Conservation (phyloP, 1,284 basidiomycete species). For the Heterobasidion occidentale region DNA sequence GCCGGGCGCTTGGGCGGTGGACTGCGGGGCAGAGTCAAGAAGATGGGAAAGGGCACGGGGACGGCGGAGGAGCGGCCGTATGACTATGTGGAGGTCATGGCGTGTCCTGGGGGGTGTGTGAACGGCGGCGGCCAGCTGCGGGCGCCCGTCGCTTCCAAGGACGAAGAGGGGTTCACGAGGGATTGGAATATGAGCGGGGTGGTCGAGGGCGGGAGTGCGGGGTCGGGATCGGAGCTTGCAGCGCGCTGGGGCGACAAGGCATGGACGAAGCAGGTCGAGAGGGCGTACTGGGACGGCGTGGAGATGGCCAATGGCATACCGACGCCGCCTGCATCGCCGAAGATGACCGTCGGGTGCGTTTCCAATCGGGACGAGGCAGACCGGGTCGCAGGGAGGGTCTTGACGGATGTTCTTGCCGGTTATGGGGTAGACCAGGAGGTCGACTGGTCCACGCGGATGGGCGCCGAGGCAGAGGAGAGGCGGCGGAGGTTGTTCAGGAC, state of each 20-base stretch:
- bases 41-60: background rate
- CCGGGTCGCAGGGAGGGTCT: constrained; percentile 33
- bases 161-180: constrained; percentile 55
- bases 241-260: constrained; percentile 69
- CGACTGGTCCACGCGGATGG: constrained; percentile 27
- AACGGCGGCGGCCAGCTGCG: constrained; percentile 96
- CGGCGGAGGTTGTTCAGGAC: constrained; percentile 64
- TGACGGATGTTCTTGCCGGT: constrained; percentile 29
- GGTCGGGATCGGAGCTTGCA: constrained; percentile 19
- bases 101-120: constrained; percentile 95
- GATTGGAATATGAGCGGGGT: constrained; percentile 50
- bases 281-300: constrained; percentile 57
- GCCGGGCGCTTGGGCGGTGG: constrained; percentile 40
- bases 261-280: constrained; percentile 75
- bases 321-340: constrained; percentile 43
- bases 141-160: constrained; percentile 31
- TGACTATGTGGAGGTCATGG: constrained; percentile 99
- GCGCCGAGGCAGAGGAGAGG: constrained; percentile 29
- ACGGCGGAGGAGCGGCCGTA: constrained; percentile 49
- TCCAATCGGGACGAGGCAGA: constrained; percentile 19
- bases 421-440: background rate
- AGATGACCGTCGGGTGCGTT: background rate
- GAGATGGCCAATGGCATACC: constrained; percentile 23
- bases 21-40: background rate
- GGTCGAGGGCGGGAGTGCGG: constrained; percentile 25